A percentile compares a stretch with the other conserved stretches of the same genome.
Evolutionary conservation across 2,329 filamentous ascomycete genomes (phyloP).

Genomic region (Berkeleyomyces basicola): DNA sequence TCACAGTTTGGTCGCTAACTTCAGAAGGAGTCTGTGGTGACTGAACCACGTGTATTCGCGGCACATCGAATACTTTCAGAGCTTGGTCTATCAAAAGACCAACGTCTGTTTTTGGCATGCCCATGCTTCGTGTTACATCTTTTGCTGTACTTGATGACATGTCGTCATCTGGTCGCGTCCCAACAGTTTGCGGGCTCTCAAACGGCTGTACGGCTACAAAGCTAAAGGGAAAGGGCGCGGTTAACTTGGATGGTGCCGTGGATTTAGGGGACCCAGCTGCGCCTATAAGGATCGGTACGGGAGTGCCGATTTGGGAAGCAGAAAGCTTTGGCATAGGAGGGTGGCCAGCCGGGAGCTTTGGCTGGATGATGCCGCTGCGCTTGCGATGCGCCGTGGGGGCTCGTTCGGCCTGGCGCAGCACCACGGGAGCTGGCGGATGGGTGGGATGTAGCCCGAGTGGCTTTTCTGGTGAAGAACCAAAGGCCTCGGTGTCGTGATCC

Average conservation of each 20-base stretch:
- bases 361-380: background rate
- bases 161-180: conserved; percentile 3
- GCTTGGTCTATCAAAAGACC: background rate
- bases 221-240: conserved; percentile 16
- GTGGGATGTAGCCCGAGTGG: background rate
- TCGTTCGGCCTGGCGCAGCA: background rate
- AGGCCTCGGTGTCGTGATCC: too few species aligned
- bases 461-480: background rate
- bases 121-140: background rate
- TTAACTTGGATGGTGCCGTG: conserved; percentile 4
- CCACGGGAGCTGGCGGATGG: background rate
- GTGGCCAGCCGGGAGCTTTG: background rate
- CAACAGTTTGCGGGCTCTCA: conserved; percentile 11
- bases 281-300: background rate
- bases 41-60: background rate
- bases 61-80: background rate
- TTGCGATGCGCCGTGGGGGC: background rate
- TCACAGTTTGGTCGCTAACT: background rate
- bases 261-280: background rate
- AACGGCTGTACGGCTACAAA: conserved; percentile 16
- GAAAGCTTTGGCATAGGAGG: background rate
- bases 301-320: background rate
- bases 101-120: background rate
- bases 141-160: background rate
- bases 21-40: background rate